Evolutionary conservation across 768 basidiomycete species (phyloP), one percentile per base, ranked within the genome.

Genomic region (Cyathus striatus): DNA sequence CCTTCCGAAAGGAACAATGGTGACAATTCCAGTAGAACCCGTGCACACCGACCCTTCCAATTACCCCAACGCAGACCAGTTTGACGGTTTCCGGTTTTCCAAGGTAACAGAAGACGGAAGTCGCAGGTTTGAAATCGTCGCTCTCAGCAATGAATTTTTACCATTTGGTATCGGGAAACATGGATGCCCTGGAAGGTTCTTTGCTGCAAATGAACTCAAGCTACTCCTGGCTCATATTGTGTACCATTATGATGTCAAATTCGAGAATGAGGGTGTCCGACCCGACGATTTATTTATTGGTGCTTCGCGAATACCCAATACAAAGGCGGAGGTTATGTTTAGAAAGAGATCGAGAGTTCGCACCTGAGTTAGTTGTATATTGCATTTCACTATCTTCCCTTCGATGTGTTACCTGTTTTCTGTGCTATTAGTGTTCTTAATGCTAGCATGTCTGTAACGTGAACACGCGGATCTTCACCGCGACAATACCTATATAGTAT

Each of bases 21-120:
- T 64, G 4, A 47, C 47, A 20, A 53, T 52, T 3, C 51, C 53
- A 25, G 49, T 53, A n/a, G 42, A 27, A 18, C 42, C 48, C 12
- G 47, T 30, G 18, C 58, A 51, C 44, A 55, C 44, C 37, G 58
- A 60, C 36, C 44, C 49, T 26, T 39, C 47, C 12, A 54, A 56
- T 34, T 72, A 74, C 33, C 48, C 62, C 1, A 55, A 68, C 30
- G 47, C 72, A 1, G 17, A 56, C 0, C 44, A 41, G 3, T 73
- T 81, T 46, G 65, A 76, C 30, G 70, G 70, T 0, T 76, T 74
- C 55, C 73, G 79, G 2, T 80, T 76, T 49, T 57, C 63, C 0
- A 52, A 63, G 10, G 57, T 66, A 48, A 44, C 47, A 49, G 36
- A 56, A 65, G 7, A 49, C 43, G 25, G 51, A 60, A 32, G 53